These are phyloP conservation scores for Aspergillus sclerotiicarbonarius DNA, from an alignment of 495 filamentous ascomycete genomes.

Conservation along the genomic window DNA sequence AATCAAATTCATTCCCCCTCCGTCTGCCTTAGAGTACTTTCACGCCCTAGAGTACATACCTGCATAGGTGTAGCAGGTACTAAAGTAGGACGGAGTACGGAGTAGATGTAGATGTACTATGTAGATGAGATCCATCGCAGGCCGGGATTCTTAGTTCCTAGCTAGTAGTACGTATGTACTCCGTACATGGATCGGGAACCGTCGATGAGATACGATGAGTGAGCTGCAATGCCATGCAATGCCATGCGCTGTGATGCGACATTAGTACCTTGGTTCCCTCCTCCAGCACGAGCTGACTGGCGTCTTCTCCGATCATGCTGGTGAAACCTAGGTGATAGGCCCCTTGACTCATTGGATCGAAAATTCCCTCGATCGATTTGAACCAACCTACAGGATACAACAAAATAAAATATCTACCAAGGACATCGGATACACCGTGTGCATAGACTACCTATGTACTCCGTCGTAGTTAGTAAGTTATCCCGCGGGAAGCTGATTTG, in stretches of 20 bases:
- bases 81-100: no score
- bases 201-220: constrained; percentile 3
- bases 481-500: no score
- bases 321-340: neutral
- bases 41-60: no score
- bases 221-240: constrained; percentile 14
- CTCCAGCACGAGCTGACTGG: neutral
- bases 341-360: neutral
- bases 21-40: neutral
- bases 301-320: neutral
- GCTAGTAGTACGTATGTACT: neutral
- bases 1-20: neutral
- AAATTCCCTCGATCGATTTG: neutral
- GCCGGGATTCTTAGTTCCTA: no score
- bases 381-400: neutral
- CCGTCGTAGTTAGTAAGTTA: no score
- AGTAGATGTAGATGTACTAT: no score
- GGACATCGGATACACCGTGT: no score
- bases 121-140: no score
- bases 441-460: no score
- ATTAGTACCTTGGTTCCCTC: neutral
- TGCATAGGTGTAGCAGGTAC: no score
- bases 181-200: neutral
- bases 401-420: no score
- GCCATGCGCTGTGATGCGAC: constrained; percentile 3